Evolutionary conservation across 2,329 filamentous ascomycete species (phyloP).

Genomic region (Aspergillus pseudotamarii): DNA sequence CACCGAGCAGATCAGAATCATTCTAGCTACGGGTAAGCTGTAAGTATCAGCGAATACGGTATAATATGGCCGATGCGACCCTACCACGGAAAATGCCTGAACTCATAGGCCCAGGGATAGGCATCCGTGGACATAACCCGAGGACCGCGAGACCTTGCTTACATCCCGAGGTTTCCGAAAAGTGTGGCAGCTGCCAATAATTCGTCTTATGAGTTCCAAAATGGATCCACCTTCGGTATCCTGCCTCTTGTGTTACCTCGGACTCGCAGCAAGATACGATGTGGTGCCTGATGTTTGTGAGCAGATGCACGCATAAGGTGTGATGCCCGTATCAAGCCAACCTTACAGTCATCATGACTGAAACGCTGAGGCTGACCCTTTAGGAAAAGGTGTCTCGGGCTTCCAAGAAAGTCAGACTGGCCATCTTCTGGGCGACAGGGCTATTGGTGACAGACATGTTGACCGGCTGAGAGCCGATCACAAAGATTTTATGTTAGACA

Average conservation of each 20-base stretch:
- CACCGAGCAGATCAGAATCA: background rate
- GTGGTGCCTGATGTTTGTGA: background rate
- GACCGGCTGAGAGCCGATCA: too few species aligned
- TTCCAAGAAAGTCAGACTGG: background rate
- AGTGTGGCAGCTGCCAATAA: background rate
- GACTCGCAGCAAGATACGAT: background rate
- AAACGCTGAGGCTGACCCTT: background rate
- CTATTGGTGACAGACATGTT: background rate
- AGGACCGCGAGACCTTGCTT: background rate
- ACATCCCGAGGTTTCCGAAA: slow-evolving; percentile 1
- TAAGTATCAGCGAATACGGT: background rate
- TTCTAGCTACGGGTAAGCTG: background rate
- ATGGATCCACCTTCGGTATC: background rate
- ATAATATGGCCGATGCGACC: background rate
- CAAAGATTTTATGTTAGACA: background rate
- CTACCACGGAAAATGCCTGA: background rate
- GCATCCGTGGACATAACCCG: background rate
- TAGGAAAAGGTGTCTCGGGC: background rate
- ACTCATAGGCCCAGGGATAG: background rate
- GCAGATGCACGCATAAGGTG: background rate
- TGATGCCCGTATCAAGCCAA: background rate
- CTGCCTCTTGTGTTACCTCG: background rate
- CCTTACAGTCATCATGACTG: background rate
- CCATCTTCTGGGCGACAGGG: background rate
- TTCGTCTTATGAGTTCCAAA: background rate